Evolutionary conservation across 2,329 filamentous ascomycete genomes (phyloP).

Genomic region (Aureobasidium lini): DNA sequence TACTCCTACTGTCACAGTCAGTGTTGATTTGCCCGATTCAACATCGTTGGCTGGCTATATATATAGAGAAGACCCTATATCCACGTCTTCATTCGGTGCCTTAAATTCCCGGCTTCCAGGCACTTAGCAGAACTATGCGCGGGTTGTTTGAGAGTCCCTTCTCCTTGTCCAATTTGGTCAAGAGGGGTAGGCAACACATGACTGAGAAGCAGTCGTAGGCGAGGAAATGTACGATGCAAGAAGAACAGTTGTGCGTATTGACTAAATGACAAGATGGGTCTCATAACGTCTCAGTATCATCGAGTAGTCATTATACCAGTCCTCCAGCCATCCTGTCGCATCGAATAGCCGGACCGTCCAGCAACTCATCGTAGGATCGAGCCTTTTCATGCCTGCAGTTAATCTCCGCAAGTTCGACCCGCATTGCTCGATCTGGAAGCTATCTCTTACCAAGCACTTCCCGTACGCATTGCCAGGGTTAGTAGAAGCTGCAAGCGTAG

Average conservation of each 20-base stretch:
- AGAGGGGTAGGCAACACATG: too few species aligned
- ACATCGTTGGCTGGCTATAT: not conserved
- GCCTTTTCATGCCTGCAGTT: not conserved
- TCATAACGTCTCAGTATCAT: not conserved
- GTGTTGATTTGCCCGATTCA: too few species aligned
- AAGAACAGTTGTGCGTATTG: too few species aligned
- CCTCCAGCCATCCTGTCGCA: slow-evolving; percentile 1
- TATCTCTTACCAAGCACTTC: not conserved
- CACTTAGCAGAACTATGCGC: too few species aligned
- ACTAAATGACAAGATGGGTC: not conserved
- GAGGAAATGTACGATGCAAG: too few species aligned
- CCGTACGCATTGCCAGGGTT: not conserved
- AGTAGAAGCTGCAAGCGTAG: not conserved
- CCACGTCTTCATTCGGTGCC: too few species aligned
- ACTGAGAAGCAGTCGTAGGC: too few species aligned
- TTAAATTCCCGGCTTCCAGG: too few species aligned
- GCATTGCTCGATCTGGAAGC: not conserved
- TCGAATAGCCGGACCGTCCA: not conserved
- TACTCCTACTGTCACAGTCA: too few species aligned
- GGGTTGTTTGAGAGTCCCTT: too few species aligned
- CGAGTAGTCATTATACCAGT: slow-evolving; percentile 1
- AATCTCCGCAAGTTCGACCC: not conserved
- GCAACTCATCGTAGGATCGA: slow-evolving; percentile 4
- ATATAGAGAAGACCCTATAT: too few species aligned
- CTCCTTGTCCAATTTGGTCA: too few species aligned